Evolutionary conservation across 768 basidiomycete species (phyloP).

Genomic region (Pluteus cervinus): DNA sequence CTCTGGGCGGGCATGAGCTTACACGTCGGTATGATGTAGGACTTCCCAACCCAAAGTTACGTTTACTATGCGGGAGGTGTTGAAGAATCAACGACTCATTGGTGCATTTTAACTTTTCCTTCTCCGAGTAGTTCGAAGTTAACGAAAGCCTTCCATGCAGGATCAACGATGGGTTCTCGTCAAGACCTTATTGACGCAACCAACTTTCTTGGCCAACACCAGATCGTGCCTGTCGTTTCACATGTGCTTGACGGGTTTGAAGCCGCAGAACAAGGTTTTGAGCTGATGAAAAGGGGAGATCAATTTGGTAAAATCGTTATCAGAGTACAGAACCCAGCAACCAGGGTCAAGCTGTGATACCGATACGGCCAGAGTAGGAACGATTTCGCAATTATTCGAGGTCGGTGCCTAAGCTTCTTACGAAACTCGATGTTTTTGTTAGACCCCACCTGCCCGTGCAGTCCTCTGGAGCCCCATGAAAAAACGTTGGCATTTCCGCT

Average conservation of each 20-base stretch:
- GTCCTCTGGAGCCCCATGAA: too few species aligned
- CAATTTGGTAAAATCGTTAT: conserved; percentile 81
- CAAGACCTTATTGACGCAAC: conserved; percentile 71
- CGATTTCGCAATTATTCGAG: too few species aligned
- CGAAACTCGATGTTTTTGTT: too few species aligned
- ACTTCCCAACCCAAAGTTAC: conserved; percentile 52
- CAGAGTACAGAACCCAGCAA: conserved; percentile 30
- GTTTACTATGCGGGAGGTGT: conserved; percentile 74
- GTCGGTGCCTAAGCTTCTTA: too few species aligned
- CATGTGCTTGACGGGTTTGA: conserved; percentile 63
- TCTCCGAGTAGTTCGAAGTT: background rate
- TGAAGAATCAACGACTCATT: conserved; percentile 68
- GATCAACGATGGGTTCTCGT: conserved; percentile 81
- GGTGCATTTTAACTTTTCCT: conserved; percentile 35
- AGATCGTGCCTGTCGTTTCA: conserved; percentile 66
- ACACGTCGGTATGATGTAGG: too few species aligned
- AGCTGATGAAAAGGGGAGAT: conserved; percentile 51
- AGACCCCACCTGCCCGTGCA: too few species aligned
- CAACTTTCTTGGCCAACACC: conserved; percentile 57
- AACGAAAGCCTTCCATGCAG: conserved; percentile 26
- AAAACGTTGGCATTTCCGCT: too few species aligned
- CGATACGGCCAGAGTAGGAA: too few species aligned
- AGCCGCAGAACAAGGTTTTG: conserved; percentile 63
- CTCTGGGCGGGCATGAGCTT: background rate
- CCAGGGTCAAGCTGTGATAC: too few species aligned